These are phyloP conservation scores for Capsicum baccatum DNA, from an alignment of 257 asterid species.

Conservation along the genomic window DNA sequence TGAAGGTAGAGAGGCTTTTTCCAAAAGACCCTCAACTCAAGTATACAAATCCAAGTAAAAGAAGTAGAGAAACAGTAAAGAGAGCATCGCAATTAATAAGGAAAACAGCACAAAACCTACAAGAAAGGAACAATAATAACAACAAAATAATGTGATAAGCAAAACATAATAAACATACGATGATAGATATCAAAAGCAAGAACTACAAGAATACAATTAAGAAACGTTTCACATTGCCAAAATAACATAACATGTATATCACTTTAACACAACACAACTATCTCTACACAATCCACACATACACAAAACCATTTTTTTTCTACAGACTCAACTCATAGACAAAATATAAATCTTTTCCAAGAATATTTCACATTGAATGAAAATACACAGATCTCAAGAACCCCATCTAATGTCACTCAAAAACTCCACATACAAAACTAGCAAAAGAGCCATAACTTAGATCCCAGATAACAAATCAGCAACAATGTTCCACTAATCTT, in stretches of 20 bases:
- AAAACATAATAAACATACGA: too few relatives aligned
- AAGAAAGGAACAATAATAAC: too few relatives aligned
- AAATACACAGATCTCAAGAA: background rate
- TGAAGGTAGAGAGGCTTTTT: too few relatives aligned
- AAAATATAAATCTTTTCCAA: background rate
- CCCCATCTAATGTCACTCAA: background rate
- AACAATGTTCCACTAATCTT: background rate
- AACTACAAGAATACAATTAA: too few relatives aligned
- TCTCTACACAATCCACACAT: background rate
- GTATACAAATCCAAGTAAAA: too few relatives aligned
- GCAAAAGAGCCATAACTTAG: background rate
- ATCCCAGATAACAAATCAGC: background rate
- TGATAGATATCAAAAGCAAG: too few relatives aligned
- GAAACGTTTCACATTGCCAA: background rate
- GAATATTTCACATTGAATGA: background rate
- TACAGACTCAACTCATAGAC: background rate
- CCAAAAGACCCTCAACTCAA: too few relatives aligned
- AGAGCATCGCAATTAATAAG: too few relatives aligned
- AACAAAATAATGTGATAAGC: background rate
- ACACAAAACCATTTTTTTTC: background rate
- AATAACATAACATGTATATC: background rate
- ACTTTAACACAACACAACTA: background rate
- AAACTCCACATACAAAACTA: conserved; percentile 5
- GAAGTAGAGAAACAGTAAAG: too few relatives aligned
- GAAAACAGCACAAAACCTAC: too few relatives aligned